These are phyloP conservation scores for Penicillium sp. DNA, from an alignment of 2,329 filamentous ascomycete genomes.

Conservation along the genomic window DNA sequence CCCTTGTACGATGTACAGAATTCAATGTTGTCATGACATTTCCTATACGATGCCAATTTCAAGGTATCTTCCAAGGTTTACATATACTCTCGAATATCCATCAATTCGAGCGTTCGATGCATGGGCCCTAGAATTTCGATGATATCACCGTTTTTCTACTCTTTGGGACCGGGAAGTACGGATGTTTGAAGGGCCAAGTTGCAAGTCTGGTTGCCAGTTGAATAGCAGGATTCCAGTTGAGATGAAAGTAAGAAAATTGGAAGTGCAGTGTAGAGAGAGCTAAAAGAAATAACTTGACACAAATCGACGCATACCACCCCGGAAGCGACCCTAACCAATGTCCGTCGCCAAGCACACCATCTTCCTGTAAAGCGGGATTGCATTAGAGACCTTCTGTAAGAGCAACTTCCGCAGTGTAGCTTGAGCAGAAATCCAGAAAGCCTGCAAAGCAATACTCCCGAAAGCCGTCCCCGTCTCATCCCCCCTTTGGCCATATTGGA, in stretches of 20 bases:
- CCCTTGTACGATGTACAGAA: not conserved
- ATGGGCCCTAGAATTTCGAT: not conserved
- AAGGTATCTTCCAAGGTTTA: not conserved
- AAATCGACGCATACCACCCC: conserved; percentile 48
- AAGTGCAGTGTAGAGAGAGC: conserved; percentile 15
- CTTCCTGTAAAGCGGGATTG: conserved; percentile 9
- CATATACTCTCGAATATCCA: not conserved
- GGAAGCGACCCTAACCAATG: conserved; percentile 49
- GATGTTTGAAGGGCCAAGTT: not conserved
- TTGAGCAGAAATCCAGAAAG: conserved; percentile 17
- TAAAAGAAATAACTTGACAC: conserved; percentile 22
- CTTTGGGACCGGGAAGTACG: not conserved
- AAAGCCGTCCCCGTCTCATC: conserved; percentile 18
- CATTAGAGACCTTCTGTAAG: conserved; percentile 1
- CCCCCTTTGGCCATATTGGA: conserved; percentile 18
- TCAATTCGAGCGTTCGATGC: not conserved
- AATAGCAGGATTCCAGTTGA: not conserved
- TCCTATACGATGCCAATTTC: not conserved
- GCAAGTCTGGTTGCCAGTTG: not conserved
- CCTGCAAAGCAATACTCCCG: conserved; percentile 15
- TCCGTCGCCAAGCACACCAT: conserved; percentile 42
- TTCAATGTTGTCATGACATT: conserved; percentile 1
- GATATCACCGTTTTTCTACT: conserved; percentile 2
- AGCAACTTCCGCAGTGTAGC: conserved; percentile 3
- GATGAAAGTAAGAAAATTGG: not conserved